Base-by-base conservation (phyloP, 306 rosid species). In the Casuarina equisetifolia region DNA sequence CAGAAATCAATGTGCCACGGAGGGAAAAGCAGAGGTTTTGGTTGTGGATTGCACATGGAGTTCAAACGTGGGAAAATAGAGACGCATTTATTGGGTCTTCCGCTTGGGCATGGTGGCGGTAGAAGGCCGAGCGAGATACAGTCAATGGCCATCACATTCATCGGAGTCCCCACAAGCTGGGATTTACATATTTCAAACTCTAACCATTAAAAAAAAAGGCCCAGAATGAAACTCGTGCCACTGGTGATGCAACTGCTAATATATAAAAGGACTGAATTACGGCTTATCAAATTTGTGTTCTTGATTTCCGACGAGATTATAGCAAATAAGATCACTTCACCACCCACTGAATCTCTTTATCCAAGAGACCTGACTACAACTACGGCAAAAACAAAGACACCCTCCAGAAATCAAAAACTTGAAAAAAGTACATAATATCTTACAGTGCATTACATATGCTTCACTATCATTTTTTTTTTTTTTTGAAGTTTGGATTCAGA, bases 331-430 rank as follows among this genome's bases (percentile, higher is more conserved):
- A 82, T 84, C 83, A 84, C 50, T 58, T 70, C 77, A 76, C 74
- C 87, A 80, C 61, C 81, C 79, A 82, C 82, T 68, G 66, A 88
- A 80, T 85, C 84, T 77, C 84, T 63, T 85, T 66, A 72, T 49
- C 73, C 79, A 71, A 84, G 67, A 84, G 44, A 77, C 80, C 55
- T 64, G 59, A 82, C 79, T 76, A 85, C 10, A 75, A 71, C 42
- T 54, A 42, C 39, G 16, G 20, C 40, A 70, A 73, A 73, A 46
- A 73, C 15, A 4, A 9, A 45, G 38, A 62, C 69, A 72, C 36
- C 36, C 76, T 66, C 66, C 52, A 70, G 73, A 71, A 68, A 69
- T 82, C 36, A 13, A 1, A 67, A 17, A 74, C 72, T 62, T 32
- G 45, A 72, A 39, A 51, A 76, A 71, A 59, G 82, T 78, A 89